Conservation (phyloP, 768 basidiomycete genomes). For the Rhodosporidiobolus sp. region DNA sequence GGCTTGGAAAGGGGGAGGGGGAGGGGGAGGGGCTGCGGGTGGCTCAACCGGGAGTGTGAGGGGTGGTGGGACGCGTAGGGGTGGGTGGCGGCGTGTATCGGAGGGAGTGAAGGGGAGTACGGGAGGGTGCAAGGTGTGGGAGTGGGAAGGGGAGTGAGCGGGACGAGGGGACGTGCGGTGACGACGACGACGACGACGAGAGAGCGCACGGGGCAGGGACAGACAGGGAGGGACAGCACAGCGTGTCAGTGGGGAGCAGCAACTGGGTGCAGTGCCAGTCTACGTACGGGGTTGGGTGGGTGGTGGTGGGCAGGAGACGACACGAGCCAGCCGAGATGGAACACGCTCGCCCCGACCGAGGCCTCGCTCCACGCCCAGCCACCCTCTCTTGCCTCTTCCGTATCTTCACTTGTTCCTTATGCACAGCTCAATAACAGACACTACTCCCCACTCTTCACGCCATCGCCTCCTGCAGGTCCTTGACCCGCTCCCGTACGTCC, state of each 20-base stretch:
- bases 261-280: not conserved
- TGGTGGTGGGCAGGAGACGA: not conserved
- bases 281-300: too few relatives aligned
- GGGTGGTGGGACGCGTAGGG: not conserved
- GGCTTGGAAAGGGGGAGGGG: not conserved
- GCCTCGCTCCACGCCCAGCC: too few relatives aligned
- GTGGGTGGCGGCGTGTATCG: not conserved
- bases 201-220: not conserved
- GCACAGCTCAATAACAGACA: not conserved
- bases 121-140: not conserved
- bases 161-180: not conserved
- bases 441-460: not conserved
- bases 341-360: too few relatives aligned
- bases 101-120: too few relatives aligned
- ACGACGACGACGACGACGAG: not conserved
- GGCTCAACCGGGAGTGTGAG: not conserved
- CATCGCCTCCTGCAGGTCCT: slow-evolving; percentile 32
- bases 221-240: not conserved
- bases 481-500: slow-evolving; percentile 42
- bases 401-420: not conserved
- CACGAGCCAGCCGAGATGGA: not conserved
- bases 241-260: not conserved
- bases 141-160: not conserved
- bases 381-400: not conserved
- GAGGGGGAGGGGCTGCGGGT: not conserved